Conservation (phyloP, 306 rosid genomes). For the Styphnolobium japonicum region DNA sequence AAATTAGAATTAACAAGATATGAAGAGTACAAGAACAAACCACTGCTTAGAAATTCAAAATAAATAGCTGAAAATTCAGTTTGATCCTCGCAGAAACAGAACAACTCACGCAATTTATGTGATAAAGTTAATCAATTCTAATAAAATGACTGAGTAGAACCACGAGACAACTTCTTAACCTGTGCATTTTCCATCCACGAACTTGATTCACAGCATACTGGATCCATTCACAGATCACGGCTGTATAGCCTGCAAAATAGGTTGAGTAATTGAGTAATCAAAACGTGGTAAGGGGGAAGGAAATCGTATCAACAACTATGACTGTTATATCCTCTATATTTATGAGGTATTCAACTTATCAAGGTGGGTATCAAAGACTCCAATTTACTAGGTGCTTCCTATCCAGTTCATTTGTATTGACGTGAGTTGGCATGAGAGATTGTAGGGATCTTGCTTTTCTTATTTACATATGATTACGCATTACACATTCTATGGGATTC, state of each 20-base stretch:
- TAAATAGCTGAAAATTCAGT: not conserved
- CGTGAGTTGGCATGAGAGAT: too few relatives aligned
- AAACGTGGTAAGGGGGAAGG: not conserved
- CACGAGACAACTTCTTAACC: constrained; percentile 67
- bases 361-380: not conserved
- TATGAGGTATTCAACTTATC: constrained; percentile 2
- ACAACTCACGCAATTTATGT: not conserved
- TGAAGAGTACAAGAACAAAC: constrained; percentile 1
- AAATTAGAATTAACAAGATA: not conserved
- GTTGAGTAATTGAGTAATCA: constrained; percentile 25
- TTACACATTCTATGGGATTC: too few relatives aligned
- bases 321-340: not conserved
- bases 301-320: too few relatives aligned
- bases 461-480: too few relatives aligned
- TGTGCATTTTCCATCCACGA: constrained; percentile 94
- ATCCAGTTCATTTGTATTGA: not conserved
- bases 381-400: not conserved
- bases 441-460: too few relatives aligned
- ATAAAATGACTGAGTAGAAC: constrained; percentile 85
- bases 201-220: constrained; percentile 82
- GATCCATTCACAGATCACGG: constrained; percentile 94
- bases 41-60: not conserved
- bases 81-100: not conserved
- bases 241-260: constrained; percentile 65
- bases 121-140: constrained; percentile 52